Conservation (phyloP, 2,329 filamentous ascomycete species). For the Rhynchosporium secalis region DNA sequence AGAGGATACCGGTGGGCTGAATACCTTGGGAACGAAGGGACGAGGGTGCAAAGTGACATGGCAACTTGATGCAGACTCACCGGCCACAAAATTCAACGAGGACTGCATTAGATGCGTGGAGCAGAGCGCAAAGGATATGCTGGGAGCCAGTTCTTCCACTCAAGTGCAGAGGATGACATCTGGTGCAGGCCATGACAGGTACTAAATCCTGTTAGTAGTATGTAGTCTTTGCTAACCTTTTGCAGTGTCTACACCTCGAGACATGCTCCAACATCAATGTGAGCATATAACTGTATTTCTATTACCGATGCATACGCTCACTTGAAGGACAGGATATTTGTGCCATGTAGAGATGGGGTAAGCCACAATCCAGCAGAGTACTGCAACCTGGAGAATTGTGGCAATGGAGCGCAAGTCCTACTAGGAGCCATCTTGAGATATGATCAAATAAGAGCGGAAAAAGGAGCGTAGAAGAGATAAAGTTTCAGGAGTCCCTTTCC, state of each 20-base stretch:
- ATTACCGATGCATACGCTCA: not conserved
- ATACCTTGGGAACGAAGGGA: conserved; percentile 46
- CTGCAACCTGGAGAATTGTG: conserved; percentile 59
- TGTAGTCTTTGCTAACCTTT: conserved; percentile 34
- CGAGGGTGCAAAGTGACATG: conserved; percentile 57
- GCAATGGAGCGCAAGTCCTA: conserved; percentile 53
- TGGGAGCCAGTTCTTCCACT: conserved; percentile 50
- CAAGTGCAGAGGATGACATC: conserved; percentile 55
- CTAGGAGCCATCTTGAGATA: conserved; percentile 46
- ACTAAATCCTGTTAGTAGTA: conserved; percentile 33
- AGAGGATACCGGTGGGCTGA: conserved; percentile 51
- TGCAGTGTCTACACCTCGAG: conserved; percentile 60
- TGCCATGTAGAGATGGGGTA: conserved; percentile 62
- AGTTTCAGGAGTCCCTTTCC: conserved; percentile 3
- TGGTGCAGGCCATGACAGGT: conserved; percentile 63
- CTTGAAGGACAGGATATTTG: conserved; percentile 50
- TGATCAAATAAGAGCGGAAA: conserved; percentile 39
- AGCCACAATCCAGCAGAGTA: conserved; percentile 66
- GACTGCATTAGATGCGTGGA: conserved; percentile 67
- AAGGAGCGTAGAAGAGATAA: conserved; percentile 20
- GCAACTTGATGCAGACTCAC: conserved; percentile 60
- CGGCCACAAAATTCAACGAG: conserved; percentile 63
- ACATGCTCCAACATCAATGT: conserved; percentile 62
- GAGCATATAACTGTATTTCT: conserved; percentile 12
- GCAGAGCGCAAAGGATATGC: conserved; percentile 56